Conservation (phyloP, 2,329 filamentous ascomycete species). For the Curvularia spicifera region DNA sequence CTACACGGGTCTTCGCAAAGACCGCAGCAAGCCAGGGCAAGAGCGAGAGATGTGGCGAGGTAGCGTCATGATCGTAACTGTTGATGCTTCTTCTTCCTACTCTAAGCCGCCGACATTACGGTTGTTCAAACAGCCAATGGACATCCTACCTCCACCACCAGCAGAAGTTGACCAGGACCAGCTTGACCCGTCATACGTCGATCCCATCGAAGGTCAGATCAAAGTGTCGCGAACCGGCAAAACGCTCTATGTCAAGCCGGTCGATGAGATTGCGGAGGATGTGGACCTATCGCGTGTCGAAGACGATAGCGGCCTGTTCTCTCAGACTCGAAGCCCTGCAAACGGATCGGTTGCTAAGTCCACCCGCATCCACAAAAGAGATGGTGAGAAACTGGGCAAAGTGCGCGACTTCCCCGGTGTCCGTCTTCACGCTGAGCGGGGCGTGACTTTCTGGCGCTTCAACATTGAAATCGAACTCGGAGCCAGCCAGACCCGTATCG, state of each 20-base stretch:
- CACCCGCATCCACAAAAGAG: slow-evolving; percentile 61
- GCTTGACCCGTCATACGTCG: slow-evolving; percentile 81
- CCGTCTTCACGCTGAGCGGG: slow-evolving; percentile 82
- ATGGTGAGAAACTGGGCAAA: slow-evolving; percentile 81
- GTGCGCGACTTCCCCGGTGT: slow-evolving; percentile 84
- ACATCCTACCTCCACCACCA: slow-evolving; percentile 79
- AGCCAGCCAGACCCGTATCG: slow-evolving; percentile 79
- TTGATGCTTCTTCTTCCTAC: slow-evolving; percentile 83
- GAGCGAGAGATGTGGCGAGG: slow-evolving; percentile 89
- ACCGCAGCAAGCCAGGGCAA: slow-evolving; percentile 52
- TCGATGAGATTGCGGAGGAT: slow-evolving; percentile 81
- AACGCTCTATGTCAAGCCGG: slow-evolving; percentile 84
- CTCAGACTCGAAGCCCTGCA: slow-evolving; percentile 65
- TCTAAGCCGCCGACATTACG: slow-evolving; percentile 77
- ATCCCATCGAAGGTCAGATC: slow-evolving; percentile 85
- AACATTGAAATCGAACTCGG: slow-evolving; percentile 90
- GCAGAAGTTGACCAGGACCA: slow-evolving; percentile 67
- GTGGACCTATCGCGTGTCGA: slow-evolving; percentile 81
- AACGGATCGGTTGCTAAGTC: slow-evolving; percentile 40
- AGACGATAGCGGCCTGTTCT: slow-evolving; percentile 82
- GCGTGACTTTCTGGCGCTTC: slow-evolving; percentile 96
- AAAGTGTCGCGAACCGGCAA: slow-evolving; percentile 86
- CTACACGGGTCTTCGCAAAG: slow-evolving; percentile 80
- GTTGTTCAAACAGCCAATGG: slow-evolving; percentile 85
- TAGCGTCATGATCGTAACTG: slow-evolving; percentile 93